Evolutionary conservation across 768 basidiomycete genomes (phyloP).

Genomic region (Hemileccinum impolitum): DNA sequence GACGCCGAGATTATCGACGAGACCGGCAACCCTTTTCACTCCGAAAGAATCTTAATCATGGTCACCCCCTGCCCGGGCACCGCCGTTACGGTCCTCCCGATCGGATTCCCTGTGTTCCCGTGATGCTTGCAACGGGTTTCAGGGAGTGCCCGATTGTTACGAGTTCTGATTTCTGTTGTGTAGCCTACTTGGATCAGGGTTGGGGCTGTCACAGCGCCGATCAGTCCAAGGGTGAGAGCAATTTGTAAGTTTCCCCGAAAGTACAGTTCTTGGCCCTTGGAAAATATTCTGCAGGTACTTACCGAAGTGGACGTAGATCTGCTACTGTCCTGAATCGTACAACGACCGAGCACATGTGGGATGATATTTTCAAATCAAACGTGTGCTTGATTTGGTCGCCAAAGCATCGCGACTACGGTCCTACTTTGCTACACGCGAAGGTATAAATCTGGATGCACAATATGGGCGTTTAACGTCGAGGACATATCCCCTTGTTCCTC

Average conservation of each 20-base stretch:
- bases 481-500: slow-evolving; percentile 18
- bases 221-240: slow-evolving; percentile 15
- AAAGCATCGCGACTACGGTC: slow-evolving; percentile 23
- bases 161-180: slow-evolving; percentile 3
- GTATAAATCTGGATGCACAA: slow-evolving; percentile 30
- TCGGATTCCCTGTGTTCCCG: neutral
- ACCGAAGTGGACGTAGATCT: slow-evolving; percentile 27
- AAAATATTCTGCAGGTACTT: slow-evolving; percentile 19
- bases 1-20: slow-evolving; percentile 19
- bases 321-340: slow-evolving; percentile 25
- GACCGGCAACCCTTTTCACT: slow-evolving; percentile 10
- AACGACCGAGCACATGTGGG: slow-evolving; percentile 31
- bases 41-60: slow-evolving; percentile 14
- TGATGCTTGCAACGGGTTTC: neutral
- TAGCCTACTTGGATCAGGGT: slow-evolving; percentile 15
- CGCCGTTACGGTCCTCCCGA: slow-evolving; percentile 21
- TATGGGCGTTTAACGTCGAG: slow-evolving; percentile 18
- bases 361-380: slow-evolving; percentile 32
- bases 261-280: slow-evolving; percentile 8
- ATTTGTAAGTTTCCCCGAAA: slow-evolving; percentile 18
- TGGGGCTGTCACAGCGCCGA: slow-evolving; percentile 15
- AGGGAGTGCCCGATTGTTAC: slow-evolving; percentile 12
- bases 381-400: slow-evolving; percentile 33
- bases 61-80: slow-evolving; percentile 21
- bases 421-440: slow-evolving; percentile 27